Conservation (phyloP, 176 grass and related monocot genomes). For the Aegilops longissima region DNA sequence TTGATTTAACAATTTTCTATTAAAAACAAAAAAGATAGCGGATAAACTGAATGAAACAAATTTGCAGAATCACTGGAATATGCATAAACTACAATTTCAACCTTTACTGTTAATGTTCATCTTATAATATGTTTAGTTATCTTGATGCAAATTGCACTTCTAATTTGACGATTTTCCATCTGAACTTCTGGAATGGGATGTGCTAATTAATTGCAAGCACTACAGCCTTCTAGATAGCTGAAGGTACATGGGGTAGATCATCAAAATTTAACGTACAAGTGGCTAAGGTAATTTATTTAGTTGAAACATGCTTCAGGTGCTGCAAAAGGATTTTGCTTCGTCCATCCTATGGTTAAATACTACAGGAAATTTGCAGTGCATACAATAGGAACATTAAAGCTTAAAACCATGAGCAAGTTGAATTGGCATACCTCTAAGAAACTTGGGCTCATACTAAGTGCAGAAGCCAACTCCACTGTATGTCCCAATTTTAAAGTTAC, state of each 20-base stretch:
- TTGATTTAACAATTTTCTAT: background rate
- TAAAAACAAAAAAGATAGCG: constrained; percentile 5
- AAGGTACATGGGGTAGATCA: background rate
- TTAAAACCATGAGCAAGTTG: constrained; percentile 24
- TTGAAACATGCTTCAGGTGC: background rate
- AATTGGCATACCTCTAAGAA: constrained; percentile 75
- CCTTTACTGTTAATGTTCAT: background rate
- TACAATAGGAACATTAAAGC: background rate
- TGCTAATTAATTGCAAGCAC: constrained; percentile 5
- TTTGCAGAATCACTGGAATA: constrained; percentile 13
- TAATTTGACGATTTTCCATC: background rate
- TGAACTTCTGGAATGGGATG: background rate
- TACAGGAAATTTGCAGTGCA: background rate
- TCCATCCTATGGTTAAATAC: background rate
- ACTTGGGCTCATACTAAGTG: constrained; percentile 68
- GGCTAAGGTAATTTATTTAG: background rate
- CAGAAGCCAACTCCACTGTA: constrained; percentile 68
- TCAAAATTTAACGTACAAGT: background rate
- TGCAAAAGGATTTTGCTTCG: background rate
- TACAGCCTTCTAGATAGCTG: background rate
- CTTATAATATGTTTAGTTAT: constrained; percentile 10
- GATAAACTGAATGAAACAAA: constrained; percentile 18
- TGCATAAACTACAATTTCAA: background rate
- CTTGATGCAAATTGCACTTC: background rate
- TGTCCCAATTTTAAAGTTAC: constrained; percentile 82